Evolutionary conservation across 257 asterid species (phyloP).

Genomic region (Lycium barbarum): DNA sequence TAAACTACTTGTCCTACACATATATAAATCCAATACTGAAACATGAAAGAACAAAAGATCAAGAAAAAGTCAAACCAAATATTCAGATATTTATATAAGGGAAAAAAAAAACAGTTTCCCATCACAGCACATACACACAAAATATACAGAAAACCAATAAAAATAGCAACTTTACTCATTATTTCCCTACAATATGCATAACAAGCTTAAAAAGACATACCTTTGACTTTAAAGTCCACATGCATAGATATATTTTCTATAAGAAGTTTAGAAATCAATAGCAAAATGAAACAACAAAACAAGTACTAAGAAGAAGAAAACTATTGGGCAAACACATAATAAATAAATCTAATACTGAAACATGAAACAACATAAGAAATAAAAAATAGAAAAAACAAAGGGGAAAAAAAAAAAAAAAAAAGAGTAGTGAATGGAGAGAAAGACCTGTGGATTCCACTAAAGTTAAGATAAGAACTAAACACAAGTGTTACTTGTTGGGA

Average conservation of each 20-base stretch:
- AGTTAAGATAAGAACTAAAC: conserved; percentile 66
- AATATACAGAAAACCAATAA: conserved; percentile 23
- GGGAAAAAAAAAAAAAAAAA: conserved; percentile 24
- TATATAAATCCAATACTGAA: conserved; percentile 26
- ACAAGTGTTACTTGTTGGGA: conserved; percentile 69
- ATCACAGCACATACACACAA: too few relatives aligned
- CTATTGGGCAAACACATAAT: background rate
- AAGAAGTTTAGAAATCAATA: conserved; percentile 24
- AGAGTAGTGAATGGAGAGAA: conserved; percentile 35
- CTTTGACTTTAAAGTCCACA: conserved; percentile 38
- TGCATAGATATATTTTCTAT: conserved; percentile 43
- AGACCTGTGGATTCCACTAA: conserved; percentile 81
- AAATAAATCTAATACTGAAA: conserved; percentile 26
- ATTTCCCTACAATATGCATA: conserved; percentile 18
- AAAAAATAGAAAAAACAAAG: conserved; percentile 26
- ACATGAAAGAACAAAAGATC: conserved; percentile 29
- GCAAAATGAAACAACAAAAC: background rate
- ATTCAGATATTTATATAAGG: background rate
- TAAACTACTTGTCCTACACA: background rate
- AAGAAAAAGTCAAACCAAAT: background rate
- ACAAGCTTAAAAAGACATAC: conserved; percentile 15
- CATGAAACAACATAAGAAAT: conserved; percentile 19
- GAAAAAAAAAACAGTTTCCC: too few relatives aligned
- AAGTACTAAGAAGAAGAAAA: background rate
- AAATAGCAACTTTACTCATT: conserved; percentile 36